Evolutionary conservation across 78 protist species (phyloP).

Genomic region (Isochrysis galbana): DNA sequence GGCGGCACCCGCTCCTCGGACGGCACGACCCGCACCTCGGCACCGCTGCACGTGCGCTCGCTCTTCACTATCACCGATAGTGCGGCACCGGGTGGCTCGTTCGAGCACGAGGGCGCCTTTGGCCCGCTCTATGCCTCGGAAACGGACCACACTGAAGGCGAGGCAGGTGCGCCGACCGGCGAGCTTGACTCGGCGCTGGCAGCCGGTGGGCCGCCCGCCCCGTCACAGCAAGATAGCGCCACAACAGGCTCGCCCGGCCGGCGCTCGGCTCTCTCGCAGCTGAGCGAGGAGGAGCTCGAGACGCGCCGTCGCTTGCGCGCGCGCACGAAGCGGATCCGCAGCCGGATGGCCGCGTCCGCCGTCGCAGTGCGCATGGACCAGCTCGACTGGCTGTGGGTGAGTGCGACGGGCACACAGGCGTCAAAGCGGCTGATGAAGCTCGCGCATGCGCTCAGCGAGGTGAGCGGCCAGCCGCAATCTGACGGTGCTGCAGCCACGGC

Average conservation of each 20-base stretch:
- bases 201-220: too few relatives aligned
- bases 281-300: neutral
- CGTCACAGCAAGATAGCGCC: too few relatives aligned
- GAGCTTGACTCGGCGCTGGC: too few relatives aligned
- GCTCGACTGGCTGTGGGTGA: neutral
- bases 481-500: neutral
- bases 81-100: neutral
- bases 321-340: neutral
- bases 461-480: neutral
- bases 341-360: constrained; percentile 10
- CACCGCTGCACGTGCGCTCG: too few relatives aligned
- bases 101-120: neutral
- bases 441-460: neutral
- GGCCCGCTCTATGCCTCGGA: neutral
- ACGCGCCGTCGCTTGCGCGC: constrained; percentile 1
- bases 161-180: neutral
- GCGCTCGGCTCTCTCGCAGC: too few relatives aligned
- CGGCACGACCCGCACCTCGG: too few relatives aligned
- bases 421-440: neutral
- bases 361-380: neutral
- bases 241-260: too few relatives aligned
- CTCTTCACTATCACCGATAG: too few relatives aligned
- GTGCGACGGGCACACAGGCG: too few relatives aligned
- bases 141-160: neutral
- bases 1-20: too few relatives aligned